Evolutionary conservation across 2,329 filamentous ascomycete genomes (phyloP), one percentile per base, ranked within the genome.

Genomic region (Pseudonectria buxi): DNA sequence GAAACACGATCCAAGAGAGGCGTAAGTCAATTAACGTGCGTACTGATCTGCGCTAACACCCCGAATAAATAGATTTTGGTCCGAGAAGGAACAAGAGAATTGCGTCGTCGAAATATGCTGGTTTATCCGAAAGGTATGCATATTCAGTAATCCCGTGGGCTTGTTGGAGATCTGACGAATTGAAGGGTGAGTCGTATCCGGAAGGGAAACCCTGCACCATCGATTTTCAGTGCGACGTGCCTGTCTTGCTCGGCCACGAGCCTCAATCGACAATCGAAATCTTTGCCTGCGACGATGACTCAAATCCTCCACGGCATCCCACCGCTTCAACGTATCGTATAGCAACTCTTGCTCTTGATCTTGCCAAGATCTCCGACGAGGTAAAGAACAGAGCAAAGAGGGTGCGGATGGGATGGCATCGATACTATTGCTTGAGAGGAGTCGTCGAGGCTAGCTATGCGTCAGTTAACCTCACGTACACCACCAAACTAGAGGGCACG

Each of bases 181-280:
- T 3, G 33, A 4, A 28, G 59, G 60, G 60, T 15, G 54, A 63
- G 38, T 62, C 60, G 4, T 63, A 61, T 40, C 57, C 58, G 6
- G 58, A 63, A 25, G 56, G 51, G 13, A 57, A 48, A 33, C 59
- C 59, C 7, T 58, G 56, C 3, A 50, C 40, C 6, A 62, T 63
- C 33, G 55, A 61, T 30, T 63, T 59, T 30, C 60, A 62, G 32
- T 63, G 60, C 40, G 60, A 63, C 39, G 51, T 63, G 10, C 60
- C 60, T 4, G 58, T 62, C 4, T 50, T 49, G 35, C 43, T 53
- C 36, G 60, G 60, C 3, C 54, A 59, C 30, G 39, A 40, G 7
- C 60, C 60, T 5, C 59, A 63, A 35, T 61, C 59, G 2, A 56
- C 62, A 32, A 59, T 63, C 32, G 57, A 63, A 30, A 62, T 63